These are phyloP conservation scores for Schizosaccharomyces versatilis DNA, from an alignment of 1,139 yeast species.

Conservation along the genomic window DNA sequence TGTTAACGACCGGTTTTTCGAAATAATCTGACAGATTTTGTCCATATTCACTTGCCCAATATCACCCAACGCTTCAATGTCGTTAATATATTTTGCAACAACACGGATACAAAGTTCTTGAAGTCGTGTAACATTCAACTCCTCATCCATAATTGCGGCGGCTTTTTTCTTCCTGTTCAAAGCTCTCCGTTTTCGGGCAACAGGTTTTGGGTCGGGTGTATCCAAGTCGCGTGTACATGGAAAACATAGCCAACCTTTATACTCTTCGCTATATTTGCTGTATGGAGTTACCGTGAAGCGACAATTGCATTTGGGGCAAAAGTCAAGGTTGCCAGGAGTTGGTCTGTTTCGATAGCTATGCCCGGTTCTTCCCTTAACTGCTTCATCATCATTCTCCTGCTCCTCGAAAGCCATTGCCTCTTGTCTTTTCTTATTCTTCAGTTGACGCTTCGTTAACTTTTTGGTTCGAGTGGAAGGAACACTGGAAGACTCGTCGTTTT, in stretches of 20 bases:
- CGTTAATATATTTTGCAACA: conserved; percentile 51
- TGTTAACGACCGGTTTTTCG: conserved; percentile 59
- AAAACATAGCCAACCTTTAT: conserved; percentile 33
- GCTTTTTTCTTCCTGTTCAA: conserved; percentile 42
- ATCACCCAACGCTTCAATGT: conserved; percentile 59
- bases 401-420: conserved; percentile 11
- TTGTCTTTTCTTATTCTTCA: conserved; percentile 2
- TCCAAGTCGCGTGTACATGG: conserved; percentile 32
- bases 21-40: conserved; percentile 50
- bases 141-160: conserved; percentile 35
- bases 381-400: conserved; percentile 12
- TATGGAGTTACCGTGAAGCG: conserved; percentile 40
- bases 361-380: conserved; percentile 13
- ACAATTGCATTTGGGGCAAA: conserved; percentile 16
- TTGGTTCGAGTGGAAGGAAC: neutral
- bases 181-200: conserved; percentile 34
- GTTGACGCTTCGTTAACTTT: neutral
- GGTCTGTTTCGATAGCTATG: conserved; percentile 12
- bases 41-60: conserved; percentile 44
- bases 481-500: neutral
- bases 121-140: conserved; percentile 40
- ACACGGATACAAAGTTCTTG: conserved; percentile 61
- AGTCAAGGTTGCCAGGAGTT: conserved; percentile 16
- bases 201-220: conserved; percentile 36
- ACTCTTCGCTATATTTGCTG: conserved; percentile 30